A percentile compares a stretch with the other conserved stretches of the same genome.
phyloP scores from a whole-genome alignment of 2,329 filamentous ascomycete genomes.

The Alternaria metachromatica region DNA sequence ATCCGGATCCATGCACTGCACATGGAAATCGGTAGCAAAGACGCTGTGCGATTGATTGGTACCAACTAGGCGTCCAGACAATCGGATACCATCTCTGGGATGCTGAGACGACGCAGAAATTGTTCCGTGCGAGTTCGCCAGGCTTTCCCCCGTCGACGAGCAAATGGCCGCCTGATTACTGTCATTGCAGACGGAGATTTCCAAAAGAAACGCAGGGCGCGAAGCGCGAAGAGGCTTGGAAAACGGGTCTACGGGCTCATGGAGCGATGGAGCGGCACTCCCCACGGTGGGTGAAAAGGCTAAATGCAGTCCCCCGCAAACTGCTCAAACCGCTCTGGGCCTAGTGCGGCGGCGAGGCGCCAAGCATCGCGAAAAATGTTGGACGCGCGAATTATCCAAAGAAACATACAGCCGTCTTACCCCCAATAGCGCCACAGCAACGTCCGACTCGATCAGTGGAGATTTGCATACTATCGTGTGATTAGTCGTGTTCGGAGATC shows the following conservation, averaged over 20 bases:
- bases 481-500: neutral
- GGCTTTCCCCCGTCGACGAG: neutral
- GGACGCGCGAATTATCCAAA: slow-evolving; percentile 18
- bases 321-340: slow-evolving; percentile 10
- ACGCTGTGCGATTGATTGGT: slow-evolving; percentile 10
- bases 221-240: slow-evolving; percentile 21
- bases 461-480: neutral
- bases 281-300: slow-evolving; percentile 29
- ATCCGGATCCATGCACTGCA: slow-evolving; percentile 1
- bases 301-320: slow-evolving; percentile 36
- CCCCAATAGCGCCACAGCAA: neutral
- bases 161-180: neutral
- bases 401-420: slow-evolving; percentile 7
- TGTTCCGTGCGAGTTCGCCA: slow-evolving; percentile 26
- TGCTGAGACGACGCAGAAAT: slow-evolving; percentile 22
- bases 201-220: neutral
- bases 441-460: neutral
- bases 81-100: neutral
- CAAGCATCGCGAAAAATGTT: slow-evolving; percentile 21
- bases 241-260: slow-evolving; percentile 38
- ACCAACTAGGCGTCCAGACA: slow-evolving; percentile 2
- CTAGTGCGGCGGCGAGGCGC: slow-evolving; percentile 10
- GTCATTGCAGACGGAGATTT: neutral
- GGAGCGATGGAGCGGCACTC: slow-evolving; percentile 25
- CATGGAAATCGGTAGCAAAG: neutral